A percentile compares a stretch with the other conserved stretches of the same genome.
These are phyloP conservation scores for Talaromyces borbonicus DNA, from an alignment of 495 filamentous ascomycete genomes.

Conservation along the genomic window DNA sequence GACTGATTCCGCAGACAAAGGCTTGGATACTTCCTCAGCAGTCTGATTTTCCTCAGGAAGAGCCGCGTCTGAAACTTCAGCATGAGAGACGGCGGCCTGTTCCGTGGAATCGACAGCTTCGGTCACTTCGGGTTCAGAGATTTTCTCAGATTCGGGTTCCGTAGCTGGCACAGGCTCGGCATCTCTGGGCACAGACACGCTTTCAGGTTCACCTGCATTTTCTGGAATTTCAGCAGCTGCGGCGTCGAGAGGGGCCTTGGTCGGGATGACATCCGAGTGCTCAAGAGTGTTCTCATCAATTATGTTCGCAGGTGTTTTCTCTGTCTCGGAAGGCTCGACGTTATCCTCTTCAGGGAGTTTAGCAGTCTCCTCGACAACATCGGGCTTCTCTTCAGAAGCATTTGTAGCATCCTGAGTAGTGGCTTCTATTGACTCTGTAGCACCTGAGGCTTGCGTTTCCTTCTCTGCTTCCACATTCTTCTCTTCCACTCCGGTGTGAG, in stretches of 20 bases:
- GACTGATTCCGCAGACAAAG: constrained; percentile 19
- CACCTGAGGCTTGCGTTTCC: neutral
- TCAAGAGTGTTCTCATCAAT: too few relatives aligned
- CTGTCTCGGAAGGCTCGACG: too few relatives aligned
- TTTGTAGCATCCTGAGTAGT: neutral
- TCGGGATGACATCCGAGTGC: too few relatives aligned
- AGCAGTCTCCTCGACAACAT: neutral
- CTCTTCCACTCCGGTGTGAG: neutral
- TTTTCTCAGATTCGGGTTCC: neutral
- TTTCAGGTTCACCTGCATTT: too few relatives aligned
- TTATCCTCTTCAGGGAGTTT: too few relatives aligned
- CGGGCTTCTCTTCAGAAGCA: neutral
- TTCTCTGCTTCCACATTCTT: neutral
- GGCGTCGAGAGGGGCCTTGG: too few relatives aligned
- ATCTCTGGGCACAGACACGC: neutral
- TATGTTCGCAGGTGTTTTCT: too few relatives aligned
- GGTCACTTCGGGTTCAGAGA: neutral
- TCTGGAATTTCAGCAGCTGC: too few relatives aligned
- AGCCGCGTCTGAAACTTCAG: constrained; percentile 3
- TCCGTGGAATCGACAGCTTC: neutral
- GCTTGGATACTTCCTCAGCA: too few relatives aligned
- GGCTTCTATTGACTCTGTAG: neutral
- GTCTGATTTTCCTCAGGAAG: constrained; percentile 17
- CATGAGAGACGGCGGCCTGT: neutral
- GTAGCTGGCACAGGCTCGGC: neutral